Conservation (phyloP, 257 asterid species). For the Pogostemon cablin region DNA sequence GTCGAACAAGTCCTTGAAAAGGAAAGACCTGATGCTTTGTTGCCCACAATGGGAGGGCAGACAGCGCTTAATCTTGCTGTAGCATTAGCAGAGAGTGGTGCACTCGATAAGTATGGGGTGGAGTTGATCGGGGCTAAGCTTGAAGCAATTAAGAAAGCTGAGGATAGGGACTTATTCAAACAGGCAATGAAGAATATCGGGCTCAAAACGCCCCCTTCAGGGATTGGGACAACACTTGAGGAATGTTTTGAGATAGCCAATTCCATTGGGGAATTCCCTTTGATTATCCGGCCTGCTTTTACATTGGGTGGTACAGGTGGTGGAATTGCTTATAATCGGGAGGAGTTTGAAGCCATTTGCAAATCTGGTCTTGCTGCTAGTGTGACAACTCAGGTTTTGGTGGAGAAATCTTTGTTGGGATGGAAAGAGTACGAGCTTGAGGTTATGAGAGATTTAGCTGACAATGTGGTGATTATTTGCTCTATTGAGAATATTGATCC, state of each 20-base stretch:
- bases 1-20: conserved; percentile 92
- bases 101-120: conserved; percentile 90
- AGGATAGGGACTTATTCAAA: conserved; percentile 93
- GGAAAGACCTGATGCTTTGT: conserved; percentile 92
- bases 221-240: conserved; percentile 89
- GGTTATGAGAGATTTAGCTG: conserved; percentile 97
- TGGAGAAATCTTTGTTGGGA: conserved; percentile 91
- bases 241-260: conserved; percentile 81
- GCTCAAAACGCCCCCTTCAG: conserved; percentile 93
- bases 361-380: conserved; percentile 96
- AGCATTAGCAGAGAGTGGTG: conserved; percentile 92
- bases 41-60: conserved; percentile 99
- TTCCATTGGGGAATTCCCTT: conserved; percentile 85
- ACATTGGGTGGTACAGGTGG: conserved; percentile 98
- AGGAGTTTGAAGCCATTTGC: conserved; percentile 94
- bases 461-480: conserved; percentile 97
- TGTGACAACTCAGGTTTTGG: conserved; percentile 89
- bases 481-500: conserved; percentile 97
- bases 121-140: conserved; percentile 97
- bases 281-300: conserved; percentile 94
- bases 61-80: conserved; percentile 96
- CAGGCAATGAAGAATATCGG: conserved; percentile 93
- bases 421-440: conserved; percentile 99
- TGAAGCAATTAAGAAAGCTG: conserved; percentile 94
- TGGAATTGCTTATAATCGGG: conserved; percentile 93